A percentile compares a stretch with the other conserved stretches of the same genome.
Conservation (phyloP, 441 rosid species). For the Jatropha multifida region DNA sequence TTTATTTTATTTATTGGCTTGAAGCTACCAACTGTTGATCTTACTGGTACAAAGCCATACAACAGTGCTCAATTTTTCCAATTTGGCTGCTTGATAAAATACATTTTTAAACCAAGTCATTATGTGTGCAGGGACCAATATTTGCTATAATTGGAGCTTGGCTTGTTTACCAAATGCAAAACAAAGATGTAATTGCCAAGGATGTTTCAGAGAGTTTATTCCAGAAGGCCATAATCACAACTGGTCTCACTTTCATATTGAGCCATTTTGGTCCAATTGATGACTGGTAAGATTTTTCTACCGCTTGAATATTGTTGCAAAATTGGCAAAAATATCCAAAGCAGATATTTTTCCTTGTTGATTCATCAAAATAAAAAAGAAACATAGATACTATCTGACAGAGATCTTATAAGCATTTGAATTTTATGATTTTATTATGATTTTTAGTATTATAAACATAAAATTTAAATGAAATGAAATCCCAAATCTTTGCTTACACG, state of each 20-base stretch:
- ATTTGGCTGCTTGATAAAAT: background rate
- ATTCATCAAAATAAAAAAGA: background rate
- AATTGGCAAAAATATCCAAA: background rate
- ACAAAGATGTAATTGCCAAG: slow-evolving; percentile 47
- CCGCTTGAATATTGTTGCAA: background rate
- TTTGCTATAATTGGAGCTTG: slow-evolving; percentile 86
- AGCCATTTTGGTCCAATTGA: slow-evolving; percentile 72
- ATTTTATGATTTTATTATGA: too few relatives aligned
- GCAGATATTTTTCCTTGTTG: background rate
- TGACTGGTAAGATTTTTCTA: slow-evolving; percentile 52
- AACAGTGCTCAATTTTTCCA: too few relatives aligned
- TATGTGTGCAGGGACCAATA: slow-evolving; percentile 61
- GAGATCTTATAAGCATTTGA: too few relatives aligned
- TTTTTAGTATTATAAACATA: background rate
- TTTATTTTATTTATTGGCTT: background rate
- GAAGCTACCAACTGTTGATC: background rate
- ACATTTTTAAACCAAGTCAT: background rate
- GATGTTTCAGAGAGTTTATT: slow-evolving; percentile 53
- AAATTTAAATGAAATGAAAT: background rate
- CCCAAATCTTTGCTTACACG: too few relatives aligned
- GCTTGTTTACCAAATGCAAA: slow-evolving; percentile 66
- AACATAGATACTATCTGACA: too few relatives aligned
- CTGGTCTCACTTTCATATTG: slow-evolving; percentile 58
- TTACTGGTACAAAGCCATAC: too few relatives aligned
- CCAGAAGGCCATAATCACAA: slow-evolving; percentile 63